phyloP scores from a whole-genome alignment of 345 rosid species.

The Pugionium dolabratum region DNA sequence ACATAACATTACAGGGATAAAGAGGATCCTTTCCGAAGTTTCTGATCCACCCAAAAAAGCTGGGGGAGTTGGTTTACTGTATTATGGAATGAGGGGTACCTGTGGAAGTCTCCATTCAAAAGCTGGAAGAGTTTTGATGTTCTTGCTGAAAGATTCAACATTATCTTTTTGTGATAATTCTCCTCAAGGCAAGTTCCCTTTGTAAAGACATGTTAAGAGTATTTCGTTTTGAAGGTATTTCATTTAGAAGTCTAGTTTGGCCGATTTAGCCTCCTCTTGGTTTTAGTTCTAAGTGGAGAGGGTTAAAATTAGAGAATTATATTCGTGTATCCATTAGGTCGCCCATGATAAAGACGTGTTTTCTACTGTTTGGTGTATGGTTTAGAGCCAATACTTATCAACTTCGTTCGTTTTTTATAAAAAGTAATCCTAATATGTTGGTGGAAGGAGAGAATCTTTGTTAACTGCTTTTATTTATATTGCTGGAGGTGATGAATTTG shows the following conservation, averaged over 20 bases:
- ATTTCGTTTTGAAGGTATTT: background rate
- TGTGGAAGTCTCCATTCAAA: slow-evolving; percentile 64
- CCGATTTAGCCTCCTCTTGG: background rate
- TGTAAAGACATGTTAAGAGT: slow-evolving; percentile 14
- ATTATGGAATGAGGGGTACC: slow-evolving; percentile 66
- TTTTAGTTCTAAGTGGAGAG: slow-evolving; percentile 17
- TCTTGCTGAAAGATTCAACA: slow-evolving; percentile 55
- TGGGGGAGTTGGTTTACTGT: slow-evolving; percentile 68
- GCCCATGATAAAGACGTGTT: slow-evolving; percentile 1
- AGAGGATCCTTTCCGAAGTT: slow-evolving; percentile 66
- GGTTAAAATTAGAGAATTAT: background rate
- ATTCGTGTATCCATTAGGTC: slow-evolving; percentile 5
- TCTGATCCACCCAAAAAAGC: slow-evolving; percentile 46
- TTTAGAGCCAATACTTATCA: slow-evolving; percentile 12
- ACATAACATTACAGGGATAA: slow-evolving; percentile 52
- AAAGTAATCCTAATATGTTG: slow-evolving; percentile 11
- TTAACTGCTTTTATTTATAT: slow-evolving; percentile 23
- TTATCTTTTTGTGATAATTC: slow-evolving; percentile 54
- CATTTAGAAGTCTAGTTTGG: slow-evolving; percentile 2
- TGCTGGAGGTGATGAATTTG: slow-evolving; percentile 12
- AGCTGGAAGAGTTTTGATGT: slow-evolving; percentile 53
- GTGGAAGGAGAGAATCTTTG: slow-evolving; percentile 21
- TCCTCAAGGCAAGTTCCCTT: slow-evolving; percentile 55
- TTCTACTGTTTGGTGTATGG: slow-evolving; percentile 8
- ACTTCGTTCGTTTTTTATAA: background rate